Conservation (phyloP, 306 rosid genomes). For the Castanopsis chinensis region DNA sequence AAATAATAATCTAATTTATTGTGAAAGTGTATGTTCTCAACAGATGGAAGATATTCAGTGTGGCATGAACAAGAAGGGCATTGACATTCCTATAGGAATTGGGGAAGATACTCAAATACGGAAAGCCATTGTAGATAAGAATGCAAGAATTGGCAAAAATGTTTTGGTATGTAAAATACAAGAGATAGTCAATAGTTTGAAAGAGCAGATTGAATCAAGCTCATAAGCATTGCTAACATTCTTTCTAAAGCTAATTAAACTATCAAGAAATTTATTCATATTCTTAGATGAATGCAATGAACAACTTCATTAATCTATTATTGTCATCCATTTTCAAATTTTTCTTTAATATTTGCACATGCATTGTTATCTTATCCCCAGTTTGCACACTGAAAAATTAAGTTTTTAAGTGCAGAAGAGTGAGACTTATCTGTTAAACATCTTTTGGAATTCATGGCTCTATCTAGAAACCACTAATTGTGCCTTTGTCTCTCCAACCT, state of each 20-base stretch:
- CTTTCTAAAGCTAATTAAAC: not conserved
- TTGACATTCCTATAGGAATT: conserved; percentile 33
- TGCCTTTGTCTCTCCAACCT: too few species aligned
- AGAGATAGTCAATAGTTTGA: not conserved
- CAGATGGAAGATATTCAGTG: conserved; percentile 7
- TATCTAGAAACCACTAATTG: too few species aligned
- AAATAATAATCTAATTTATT: not conserved
- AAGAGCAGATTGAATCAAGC: not conserved
- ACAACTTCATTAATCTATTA: too few species aligned
- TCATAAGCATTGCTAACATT: not conserved
- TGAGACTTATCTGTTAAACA: not conserved
- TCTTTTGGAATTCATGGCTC: not conserved
- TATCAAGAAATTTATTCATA: not conserved
- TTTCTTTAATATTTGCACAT: not conserved
- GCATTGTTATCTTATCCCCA: not conserved
- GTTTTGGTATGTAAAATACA: conserved; percentile 25
- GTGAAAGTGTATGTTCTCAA: not conserved
- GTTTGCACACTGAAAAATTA: not conserved
- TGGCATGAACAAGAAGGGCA: not conserved
- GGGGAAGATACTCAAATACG: conserved; percentile 31
- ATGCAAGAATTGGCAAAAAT: conserved; percentile 43
- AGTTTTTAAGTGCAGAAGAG: not conserved
- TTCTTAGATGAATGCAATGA: not conserved
- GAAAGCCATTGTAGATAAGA: conserved; percentile 41
- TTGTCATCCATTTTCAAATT: not conserved